Percentiles rank a stretch among this genome's conserved stretches.
phyloP scores from a whole-genome alignment of 352 stramenopile species.

The Globisporangium apiculatum region DNA sequence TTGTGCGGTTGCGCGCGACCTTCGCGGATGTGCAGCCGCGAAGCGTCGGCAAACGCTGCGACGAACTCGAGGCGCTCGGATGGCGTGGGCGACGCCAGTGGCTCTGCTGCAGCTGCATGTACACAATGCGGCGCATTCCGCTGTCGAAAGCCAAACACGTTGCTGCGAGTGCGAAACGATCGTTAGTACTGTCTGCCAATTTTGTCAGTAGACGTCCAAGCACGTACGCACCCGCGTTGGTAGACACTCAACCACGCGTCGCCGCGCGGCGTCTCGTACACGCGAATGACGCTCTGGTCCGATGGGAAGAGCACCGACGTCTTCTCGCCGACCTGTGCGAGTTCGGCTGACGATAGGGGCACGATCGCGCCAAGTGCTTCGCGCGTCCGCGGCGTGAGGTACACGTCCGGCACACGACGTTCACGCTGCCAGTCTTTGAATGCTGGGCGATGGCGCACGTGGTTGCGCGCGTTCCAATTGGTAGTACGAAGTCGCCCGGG shows the following conservation, averaged over 20 bases:
- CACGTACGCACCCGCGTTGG: constrained; percentile 28
- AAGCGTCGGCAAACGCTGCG: constrained; percentile 47
- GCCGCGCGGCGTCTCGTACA: constrained; percentile 35
- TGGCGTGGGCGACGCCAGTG: not conserved
- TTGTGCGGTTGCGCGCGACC: constrained; percentile 29
- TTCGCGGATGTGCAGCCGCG: constrained; percentile 33
- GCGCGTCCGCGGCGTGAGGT: constrained; percentile 56
- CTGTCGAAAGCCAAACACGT: constrained; percentile 56
- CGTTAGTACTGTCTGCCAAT: too few species aligned
- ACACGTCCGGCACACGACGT: constrained; percentile 25
- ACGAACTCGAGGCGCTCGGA: constrained; percentile 32
- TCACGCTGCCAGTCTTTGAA: constrained; percentile 66
- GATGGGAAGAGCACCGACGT: constrained; percentile 50
- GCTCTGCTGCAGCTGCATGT: not conserved
- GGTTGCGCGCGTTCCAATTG: constrained; percentile 42
- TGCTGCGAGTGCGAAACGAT: constrained; percentile 14
- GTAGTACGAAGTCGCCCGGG: constrained; percentile 37
- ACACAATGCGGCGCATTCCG: not conserved
- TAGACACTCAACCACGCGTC: constrained; percentile 62
- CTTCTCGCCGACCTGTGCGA: constrained; percentile 35
- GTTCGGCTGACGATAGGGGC: constrained; percentile 39
- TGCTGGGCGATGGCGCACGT: constrained; percentile 57
- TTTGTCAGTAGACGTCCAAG: not conserved
- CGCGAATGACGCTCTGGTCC: constrained; percentile 54
- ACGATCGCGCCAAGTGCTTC: constrained; percentile 36